Percentiles rank a stretch among this genome's conserved stretches.
These are phyloP conservation scores for Marasmius fiardii DNA, from an alignment of 1,284 basidiomycete species.

Conservation along the genomic window DNA sequence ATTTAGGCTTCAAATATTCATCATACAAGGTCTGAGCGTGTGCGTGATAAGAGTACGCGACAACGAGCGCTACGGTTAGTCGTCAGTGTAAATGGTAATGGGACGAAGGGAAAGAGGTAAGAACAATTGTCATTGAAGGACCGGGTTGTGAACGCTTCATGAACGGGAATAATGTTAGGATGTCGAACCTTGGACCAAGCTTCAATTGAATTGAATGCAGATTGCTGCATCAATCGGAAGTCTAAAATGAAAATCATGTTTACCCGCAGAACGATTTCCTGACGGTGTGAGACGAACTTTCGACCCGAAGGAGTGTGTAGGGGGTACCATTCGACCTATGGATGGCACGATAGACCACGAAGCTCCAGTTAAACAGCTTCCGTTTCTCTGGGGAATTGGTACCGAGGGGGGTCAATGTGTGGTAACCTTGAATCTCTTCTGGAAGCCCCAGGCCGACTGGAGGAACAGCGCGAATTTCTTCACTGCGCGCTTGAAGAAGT, in stretches of 20 bases:
- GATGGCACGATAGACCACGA: slow-evolving; percentile 81
- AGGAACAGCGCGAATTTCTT: slow-evolving; percentile 51
- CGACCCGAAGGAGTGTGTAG: slow-evolving; percentile 81
- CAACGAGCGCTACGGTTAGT: slow-evolving; percentile 72
- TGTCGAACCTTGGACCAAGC: slow-evolving; percentile 86
- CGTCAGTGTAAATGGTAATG: slow-evolving; percentile 1
- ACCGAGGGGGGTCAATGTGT: slow-evolving; percentile 83
- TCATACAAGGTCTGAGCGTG: slow-evolving; percentile 84
- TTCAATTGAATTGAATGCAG: slow-evolving; percentile 83
- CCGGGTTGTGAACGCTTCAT: slow-evolving; percentile 94
- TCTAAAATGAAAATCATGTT: slow-evolving; percentile 41
- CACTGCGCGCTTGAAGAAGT: slow-evolving; percentile 77
- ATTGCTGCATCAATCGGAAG: slow-evolving; percentile 79
- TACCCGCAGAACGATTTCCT: slow-evolving; percentile 13
- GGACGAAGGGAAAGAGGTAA: neutral
- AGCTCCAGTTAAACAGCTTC: slow-evolving; percentile 76
- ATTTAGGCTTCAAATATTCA: slow-evolving; percentile 52
- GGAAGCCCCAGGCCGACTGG: slow-evolving; percentile 59
- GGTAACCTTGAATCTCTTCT: slow-evolving; percentile 89
- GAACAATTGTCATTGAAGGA: slow-evolving; percentile 91
- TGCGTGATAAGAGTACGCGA: slow-evolving; percentile 92
- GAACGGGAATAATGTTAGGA: slow-evolving; percentile 82
- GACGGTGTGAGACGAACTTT: slow-evolving; percentile 55
- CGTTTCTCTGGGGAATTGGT: slow-evolving; percentile 47
- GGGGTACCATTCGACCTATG: slow-evolving; percentile 76